phyloP scores from a whole-genome alignment of 2,329 filamentous ascomycete species.

The Dendryphion nanum region DNA sequence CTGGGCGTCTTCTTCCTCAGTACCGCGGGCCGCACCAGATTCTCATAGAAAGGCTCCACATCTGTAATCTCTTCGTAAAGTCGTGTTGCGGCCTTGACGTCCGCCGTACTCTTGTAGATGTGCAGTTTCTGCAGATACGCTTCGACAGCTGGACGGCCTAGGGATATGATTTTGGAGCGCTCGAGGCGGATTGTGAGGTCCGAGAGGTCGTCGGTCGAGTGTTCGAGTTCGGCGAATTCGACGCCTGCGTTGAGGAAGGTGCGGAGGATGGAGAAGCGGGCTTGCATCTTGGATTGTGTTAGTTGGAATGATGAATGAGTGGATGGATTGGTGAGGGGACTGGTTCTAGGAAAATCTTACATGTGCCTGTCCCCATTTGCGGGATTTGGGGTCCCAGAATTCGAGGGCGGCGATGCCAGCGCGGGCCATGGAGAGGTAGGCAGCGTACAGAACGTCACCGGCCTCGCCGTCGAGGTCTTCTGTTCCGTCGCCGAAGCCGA shows the following conservation, averaged over 20 bases:
- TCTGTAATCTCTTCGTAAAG: constrained; percentile 82
- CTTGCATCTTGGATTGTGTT: too few species aligned
- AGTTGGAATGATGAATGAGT: too few species aligned
- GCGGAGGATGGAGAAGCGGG: constrained; percentile 81
- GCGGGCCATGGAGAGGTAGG: constrained; percentile 90
- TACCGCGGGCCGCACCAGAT: constrained; percentile 73
- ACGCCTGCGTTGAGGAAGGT: constrained; percentile 84
- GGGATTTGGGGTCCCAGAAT: constrained; percentile 88
- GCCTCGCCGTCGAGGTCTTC: constrained; percentile 72
- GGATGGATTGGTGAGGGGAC: too few species aligned
- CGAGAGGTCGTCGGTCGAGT: constrained; percentile 70
- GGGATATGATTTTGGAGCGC: constrained; percentile 79
- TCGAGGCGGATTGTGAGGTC: constrained; percentile 82
- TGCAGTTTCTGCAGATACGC: constrained; percentile 88
- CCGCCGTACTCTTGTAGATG: constrained; percentile 87
- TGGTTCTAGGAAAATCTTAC: too few species aligned
- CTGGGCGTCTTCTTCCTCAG: constrained; percentile 76
- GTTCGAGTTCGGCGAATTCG: constrained; percentile 80
- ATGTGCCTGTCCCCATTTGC: constrained; percentile 82
- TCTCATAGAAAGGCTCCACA: constrained; percentile 83
- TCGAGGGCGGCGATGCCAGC: constrained; percentile 87
- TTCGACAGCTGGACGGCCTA: constrained; percentile 79
- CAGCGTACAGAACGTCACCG: constrained; percentile 82
- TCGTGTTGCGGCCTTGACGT: constrained; percentile 71
- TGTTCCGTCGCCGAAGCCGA: constrained; percentile 80